Conservation (phyloP, 805 yeast species). For the Starmerella apicola region DNA sequence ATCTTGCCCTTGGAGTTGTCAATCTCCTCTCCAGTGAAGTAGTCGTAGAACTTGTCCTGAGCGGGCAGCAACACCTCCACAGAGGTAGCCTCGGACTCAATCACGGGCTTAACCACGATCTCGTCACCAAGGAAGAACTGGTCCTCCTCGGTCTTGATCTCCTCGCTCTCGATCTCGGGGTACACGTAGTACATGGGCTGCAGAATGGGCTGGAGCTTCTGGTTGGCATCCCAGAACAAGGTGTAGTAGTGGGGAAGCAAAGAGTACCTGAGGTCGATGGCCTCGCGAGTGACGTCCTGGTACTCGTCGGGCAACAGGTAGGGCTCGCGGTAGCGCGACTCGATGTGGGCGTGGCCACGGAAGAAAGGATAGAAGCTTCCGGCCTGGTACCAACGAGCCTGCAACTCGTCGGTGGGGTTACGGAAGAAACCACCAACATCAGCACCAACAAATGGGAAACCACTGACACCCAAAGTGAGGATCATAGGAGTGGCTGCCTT, state of each 20-base stretch:
- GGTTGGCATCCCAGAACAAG: slow-evolving; percentile 52
- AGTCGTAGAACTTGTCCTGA: slow-evolving; percentile 27
- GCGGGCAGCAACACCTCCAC: slow-evolving; percentile 42
- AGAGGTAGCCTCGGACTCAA: slow-evolving; percentile 36
- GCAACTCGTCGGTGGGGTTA: slow-evolving; percentile 66
- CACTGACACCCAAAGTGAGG: slow-evolving; percentile 64
- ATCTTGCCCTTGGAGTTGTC: not conserved
- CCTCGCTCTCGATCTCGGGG: slow-evolving; percentile 27
- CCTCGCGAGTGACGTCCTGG: slow-evolving; percentile 29
- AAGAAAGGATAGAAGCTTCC: slow-evolving; percentile 96
- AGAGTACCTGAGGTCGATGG: slow-evolving; percentile 60
- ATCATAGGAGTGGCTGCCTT: slow-evolving; percentile 76
- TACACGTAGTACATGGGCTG: slow-evolving; percentile 25
- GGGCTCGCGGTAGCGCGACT: slow-evolving; percentile 85
- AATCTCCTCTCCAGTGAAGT: slow-evolving; percentile 19
- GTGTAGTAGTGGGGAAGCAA: slow-evolving; percentile 74
- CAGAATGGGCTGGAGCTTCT: slow-evolving; percentile 55
- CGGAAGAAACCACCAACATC: slow-evolving; percentile 97
- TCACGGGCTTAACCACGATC: slow-evolving; percentile 68
- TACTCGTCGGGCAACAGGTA: slow-evolving; percentile 40
- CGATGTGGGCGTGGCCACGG: slow-evolving; percentile 94
- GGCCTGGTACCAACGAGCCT: slow-evolving; percentile 89
- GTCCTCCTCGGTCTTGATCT: slow-evolving; percentile 55
- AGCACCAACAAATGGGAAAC: slow-evolving; percentile 88
- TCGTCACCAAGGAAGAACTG: slow-evolving; percentile 65